Evolutionary conservation across 2,329 filamentous ascomycete species (phyloP), one percentile per base, ranked within the genome.

Genomic region (Exophiala dermatitidis): DNA sequence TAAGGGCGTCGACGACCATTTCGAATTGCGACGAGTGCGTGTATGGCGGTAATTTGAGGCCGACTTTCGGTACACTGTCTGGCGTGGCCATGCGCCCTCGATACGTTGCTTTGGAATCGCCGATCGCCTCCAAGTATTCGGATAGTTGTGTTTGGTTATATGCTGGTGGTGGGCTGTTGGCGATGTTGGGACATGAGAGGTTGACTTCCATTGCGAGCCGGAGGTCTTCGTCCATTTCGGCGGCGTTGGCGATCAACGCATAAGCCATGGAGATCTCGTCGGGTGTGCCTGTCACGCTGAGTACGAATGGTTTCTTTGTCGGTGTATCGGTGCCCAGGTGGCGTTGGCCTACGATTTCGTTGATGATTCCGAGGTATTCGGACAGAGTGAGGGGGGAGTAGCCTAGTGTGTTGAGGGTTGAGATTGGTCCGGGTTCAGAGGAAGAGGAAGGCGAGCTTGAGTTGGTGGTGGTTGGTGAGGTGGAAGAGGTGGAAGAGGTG

Each of bases 151-250:
- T n/a, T n/a, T n/a, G n/a, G n/a, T 79, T 75, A 65, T 90, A 90
- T 0, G 86, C 86, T 4, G 86, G 85, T 1, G 87, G 87, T 0
- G 86, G 82, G 44, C 78, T 77, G 12, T 72, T 71, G 0, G 78
- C 74, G 46, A 90, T 90, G 63, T 91, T 90, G 0, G 87, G 87
- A 61, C 87, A 90, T 32, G 81, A 85, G 31, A 90, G 78, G 65
- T 91, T 91, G 63, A 90, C 74, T 68, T 91, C 87, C 73, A 90
- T 80, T 12, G 82, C 82, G 0, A 88, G 71, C 1, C 75, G 74
- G 59, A 81, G 66, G 54, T 63, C 61, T 58, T 1, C 64, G 60
- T n/a, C 75, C 54, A 3, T 72, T 28, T 72, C 75, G 10, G 60
- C 60, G 4, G 59, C 59, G 38, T 64, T 53, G 65, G 64, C 67